Conservation (phyloP, 2,329 filamentous ascomycete genomes). For the Aspergillus sp. region DNA sequence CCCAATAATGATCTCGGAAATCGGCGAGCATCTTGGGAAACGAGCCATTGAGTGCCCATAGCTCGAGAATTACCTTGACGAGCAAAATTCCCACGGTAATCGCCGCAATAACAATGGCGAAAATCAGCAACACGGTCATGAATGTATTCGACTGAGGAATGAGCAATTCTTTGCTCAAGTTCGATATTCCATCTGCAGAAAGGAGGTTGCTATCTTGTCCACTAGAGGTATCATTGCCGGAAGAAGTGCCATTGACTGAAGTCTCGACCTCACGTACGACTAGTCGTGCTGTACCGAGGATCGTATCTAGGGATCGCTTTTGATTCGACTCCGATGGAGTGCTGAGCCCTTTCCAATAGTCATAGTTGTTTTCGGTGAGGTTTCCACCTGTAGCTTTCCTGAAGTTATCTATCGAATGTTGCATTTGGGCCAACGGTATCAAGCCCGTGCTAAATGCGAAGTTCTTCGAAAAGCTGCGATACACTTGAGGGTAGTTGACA, state of each 20-base stretch:
- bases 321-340: conserved; percentile 52
- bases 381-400: conserved; percentile 80
- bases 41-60: conserved; percentile 84
- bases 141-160: conserved; percentile 91
- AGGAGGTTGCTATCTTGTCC: conserved; percentile 32
- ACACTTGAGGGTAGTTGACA: conserved; percentile 81
- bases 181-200: conserved; percentile 73
- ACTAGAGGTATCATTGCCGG: conserved; percentile 25
- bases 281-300: conserved; percentile 48
- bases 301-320: conserved; percentile 57
- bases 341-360: conserved; percentile 50
- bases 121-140: conserved; percentile 89
- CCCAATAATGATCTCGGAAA: conserved; percentile 97
- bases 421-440: conserved; percentile 78
- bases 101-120: conserved; percentile 79
- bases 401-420: conserved; percentile 81
- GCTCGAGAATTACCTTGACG: conserved; percentile 86
- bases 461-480: conserved; percentile 86
- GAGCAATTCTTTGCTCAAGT: conserved; percentile 76
- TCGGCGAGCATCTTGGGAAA: conserved; percentile 77
- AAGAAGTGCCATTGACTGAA: conserved; percentile 42
- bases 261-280: conserved; percentile 51
- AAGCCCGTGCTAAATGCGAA: conserved; percentile 89
- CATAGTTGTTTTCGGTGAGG: conserved; percentile 74
- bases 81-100: conserved; percentile 85